Evolutionary conservation across 352 stramenopile species (phyloP).

Genomic region (Pythium brassicae): DNA sequence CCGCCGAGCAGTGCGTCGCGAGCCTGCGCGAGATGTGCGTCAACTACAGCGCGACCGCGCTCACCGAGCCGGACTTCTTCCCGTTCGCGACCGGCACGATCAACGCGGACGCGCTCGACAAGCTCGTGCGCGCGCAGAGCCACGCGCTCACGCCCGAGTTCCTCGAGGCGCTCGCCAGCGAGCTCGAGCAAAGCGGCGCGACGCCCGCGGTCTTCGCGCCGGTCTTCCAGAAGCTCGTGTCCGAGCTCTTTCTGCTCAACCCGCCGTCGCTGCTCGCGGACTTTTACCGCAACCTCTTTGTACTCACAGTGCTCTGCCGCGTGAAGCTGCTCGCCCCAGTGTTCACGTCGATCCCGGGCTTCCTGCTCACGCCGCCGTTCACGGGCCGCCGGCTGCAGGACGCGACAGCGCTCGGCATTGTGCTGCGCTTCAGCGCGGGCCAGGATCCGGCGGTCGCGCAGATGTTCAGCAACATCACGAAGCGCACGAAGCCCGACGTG

Average conservation of each 20-base stretch:
- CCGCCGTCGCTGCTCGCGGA: slow-evolving; percentile 72
- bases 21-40: slow-evolving; percentile 74
- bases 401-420: slow-evolving; percentile 66
- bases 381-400: slow-evolving; percentile 73
- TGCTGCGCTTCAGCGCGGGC: slow-evolving; percentile 71
- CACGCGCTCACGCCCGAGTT: slow-evolving; percentile 56
- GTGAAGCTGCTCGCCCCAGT: slow-evolving; percentile 60
- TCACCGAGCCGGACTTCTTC: slow-evolving; percentile 86
- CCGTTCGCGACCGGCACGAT: slow-evolving; percentile 61
- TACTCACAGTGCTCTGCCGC: slow-evolving; percentile 55
- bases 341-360: slow-evolving; percentile 68
- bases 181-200: slow-evolving; percentile 44
- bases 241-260: slow-evolving; percentile 74
- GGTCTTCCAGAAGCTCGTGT: slow-evolving; percentile 78
- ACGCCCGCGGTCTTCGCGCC: slow-evolving; percentile 61
- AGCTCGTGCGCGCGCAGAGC: slow-evolving; percentile 51
- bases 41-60: slow-evolving; percentile 80
- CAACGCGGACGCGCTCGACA: slow-evolving; percentile 66
- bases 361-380: slow-evolving; percentile 54
- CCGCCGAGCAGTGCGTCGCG: slow-evolving; percentile 41
- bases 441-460: slow-evolving; percentile 71
- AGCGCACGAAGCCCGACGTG: slow-evolving; percentile 74
- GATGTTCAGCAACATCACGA: slow-evolving; percentile 84
- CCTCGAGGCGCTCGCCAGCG: slow-evolving; percentile 42
- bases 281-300: slow-evolving; percentile 73